Evolutionary conservation across 257 asterid species (phyloP), one percentile per base, ranked within the genome.

Genomic region (Penstemon davidsonii): DNA sequence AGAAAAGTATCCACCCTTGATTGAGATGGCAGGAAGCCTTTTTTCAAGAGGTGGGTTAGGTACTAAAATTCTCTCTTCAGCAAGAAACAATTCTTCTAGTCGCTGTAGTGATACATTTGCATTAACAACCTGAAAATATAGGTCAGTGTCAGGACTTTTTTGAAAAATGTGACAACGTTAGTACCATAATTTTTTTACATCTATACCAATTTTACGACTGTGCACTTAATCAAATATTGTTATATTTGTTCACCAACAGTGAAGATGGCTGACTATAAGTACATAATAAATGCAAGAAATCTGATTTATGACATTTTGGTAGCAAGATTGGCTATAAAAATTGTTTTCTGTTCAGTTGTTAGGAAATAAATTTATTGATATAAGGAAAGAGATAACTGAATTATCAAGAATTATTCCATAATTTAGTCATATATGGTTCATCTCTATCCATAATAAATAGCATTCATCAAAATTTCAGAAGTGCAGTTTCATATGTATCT

Each of bases 81-180:
- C 88, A 60, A 87, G 85, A 39, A 91, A 78, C 64, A 91, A 72
- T 71, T 91, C 98, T 74, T 91, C 96, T 58, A 91, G 72, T 43
- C 98, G 90, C 77, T 89, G 88, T 66, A 91, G 78, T 5, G 98
- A 91, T 40, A 87, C 92, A 66, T 87, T 89, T 76, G 96, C 92
- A 84, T 87, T 89, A 52, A 87, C 98, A 64, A 89, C 98, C 98
- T 91, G 82, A 52, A 75, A 49, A 78, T 66, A 67, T 41, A 58
- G 37, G 52, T 41, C 50, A 11, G 36, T 36, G 13, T 78, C 40
- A 69, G 41, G 55, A 57, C 52, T 64, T 43, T 4, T 47, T 58
- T 67, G 37, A 63, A 58, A 76, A 33, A 15, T 57, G n/a, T 40
- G 33, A 56, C 40, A 43, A 39, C 25, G 57, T 7, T 54, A 49